These are phyloP conservation scores for Teunomyces kruisii DNA, from an alignment of 805 yeast genomes.

Conservation along the genomic window DNA sequence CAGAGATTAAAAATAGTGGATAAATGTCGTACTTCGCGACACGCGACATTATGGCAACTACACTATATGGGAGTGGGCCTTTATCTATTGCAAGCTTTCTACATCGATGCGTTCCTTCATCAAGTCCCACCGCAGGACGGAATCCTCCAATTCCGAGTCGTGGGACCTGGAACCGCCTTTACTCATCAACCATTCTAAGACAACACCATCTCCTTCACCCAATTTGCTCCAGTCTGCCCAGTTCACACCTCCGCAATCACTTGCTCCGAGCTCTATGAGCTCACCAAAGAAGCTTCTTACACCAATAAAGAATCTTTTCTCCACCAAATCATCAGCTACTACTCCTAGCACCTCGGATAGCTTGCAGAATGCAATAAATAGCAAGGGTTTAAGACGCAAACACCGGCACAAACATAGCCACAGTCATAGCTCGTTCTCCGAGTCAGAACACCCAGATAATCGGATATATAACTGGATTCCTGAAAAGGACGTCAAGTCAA, in stretches of 20 bases:
- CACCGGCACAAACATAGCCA: slow-evolving; percentile 7
- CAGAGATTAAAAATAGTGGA: too few species aligned
- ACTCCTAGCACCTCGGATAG: slow-evolving; percentile 7
- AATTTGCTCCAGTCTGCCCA: slow-evolving; percentile 4
- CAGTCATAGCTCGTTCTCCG: slow-evolving; percentile 9
- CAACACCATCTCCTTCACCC: slow-evolving; percentile 7
- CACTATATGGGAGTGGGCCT: not conserved
- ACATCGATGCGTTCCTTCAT: slow-evolving; percentile 16
- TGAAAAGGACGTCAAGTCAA: not conserved
- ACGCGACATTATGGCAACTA: not conserved
- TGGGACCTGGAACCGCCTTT: slow-evolving; percentile 8
- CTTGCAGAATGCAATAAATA: slow-evolving; percentile 4
- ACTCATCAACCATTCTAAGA: not conserved
- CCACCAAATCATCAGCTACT: slow-evolving; percentile 10
- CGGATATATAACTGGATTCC: not conserved
- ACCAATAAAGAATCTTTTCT: slow-evolving; percentile 26
- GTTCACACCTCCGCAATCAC: slow-evolving; percentile 8
- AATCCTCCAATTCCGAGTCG: slow-evolving; percentile 12
- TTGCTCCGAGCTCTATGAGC: slow-evolving; percentile 5
- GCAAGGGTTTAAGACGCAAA: not conserved
- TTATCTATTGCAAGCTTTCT: not conserved
- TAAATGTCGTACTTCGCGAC: not conserved
- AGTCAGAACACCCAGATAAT: not conserved
- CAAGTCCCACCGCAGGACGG: slow-evolving; percentile 15
- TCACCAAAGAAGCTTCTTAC: slow-evolving; percentile 28